phyloP scores from a whole-genome alignment of 441 rosid species.

The Erysimum cheiri region DNA sequence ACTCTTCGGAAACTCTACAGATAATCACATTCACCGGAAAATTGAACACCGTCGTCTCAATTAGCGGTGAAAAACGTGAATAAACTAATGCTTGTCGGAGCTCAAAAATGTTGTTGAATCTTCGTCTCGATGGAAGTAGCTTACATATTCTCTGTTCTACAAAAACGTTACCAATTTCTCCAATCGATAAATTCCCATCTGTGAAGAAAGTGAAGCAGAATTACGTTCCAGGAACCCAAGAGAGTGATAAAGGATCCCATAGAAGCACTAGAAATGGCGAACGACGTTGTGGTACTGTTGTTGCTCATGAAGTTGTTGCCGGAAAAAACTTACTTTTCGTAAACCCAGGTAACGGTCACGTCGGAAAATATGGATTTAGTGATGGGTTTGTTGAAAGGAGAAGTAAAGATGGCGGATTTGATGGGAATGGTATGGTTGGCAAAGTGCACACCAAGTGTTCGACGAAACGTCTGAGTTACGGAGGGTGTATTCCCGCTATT shows the following conservation, averaged over 20 bases:
- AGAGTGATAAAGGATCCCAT: constrained; percentile 36
- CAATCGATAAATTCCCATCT: constrained; percentile 50
- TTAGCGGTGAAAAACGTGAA: no score
- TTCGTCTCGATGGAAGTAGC: constrained; percentile 55
- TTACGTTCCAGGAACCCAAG: constrained; percentile 47
- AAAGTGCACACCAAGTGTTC: constrained; percentile 68
- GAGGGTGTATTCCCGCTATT: constrained; percentile 78
- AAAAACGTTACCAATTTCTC: constrained; percentile 53
- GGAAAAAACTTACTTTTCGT: constrained; percentile 40
- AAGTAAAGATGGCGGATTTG: constrained; percentile 6
- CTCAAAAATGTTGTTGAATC: constrained; percentile 58
- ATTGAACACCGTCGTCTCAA: background rate
- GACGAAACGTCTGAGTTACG: constrained; percentile 71
- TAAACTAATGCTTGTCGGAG: constrained; percentile 28
- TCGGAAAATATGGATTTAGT: constrained; percentile 18
- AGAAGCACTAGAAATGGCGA: constrained; percentile 42
- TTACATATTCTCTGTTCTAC: constrained; percentile 53
- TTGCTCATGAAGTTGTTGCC: constrained; percentile 40
- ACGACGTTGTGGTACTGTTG: constrained; percentile 30
- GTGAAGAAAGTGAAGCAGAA: constrained; percentile 43
- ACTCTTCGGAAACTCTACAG: background rate
- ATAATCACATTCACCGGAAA: constrained; percentile 19
- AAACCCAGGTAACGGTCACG: constrained; percentile 43
- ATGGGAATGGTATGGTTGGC: constrained; percentile 7
- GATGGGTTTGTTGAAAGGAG: constrained; percentile 39